A percentile compares a stretch with the other conserved stretches of the same genome.
Evolutionary conservation across 306 rosid species (phyloP).

Genomic region (Dalbergia oliveri): DNA sequence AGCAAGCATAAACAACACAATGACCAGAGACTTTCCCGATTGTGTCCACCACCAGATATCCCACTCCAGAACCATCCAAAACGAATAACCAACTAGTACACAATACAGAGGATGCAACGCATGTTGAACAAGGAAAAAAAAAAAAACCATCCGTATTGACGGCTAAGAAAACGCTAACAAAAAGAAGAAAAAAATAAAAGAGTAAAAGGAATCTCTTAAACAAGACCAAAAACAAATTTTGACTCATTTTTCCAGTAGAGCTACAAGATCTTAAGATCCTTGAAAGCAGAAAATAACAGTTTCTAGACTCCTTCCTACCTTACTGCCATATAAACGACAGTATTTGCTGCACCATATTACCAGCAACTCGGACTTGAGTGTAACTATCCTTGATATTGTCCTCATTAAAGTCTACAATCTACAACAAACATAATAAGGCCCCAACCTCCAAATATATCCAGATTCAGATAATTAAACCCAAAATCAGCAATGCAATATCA

Average conservation of each 20-base stretch:
- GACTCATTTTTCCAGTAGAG: neutral
- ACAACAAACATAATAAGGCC: neutral
- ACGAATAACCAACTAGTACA: neutral
- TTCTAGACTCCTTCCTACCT: conserved; percentile 2
- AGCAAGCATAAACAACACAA: too few relatives aligned
- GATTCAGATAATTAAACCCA: neutral
- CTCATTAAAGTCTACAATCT: neutral
- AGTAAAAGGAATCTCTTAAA: neutral
- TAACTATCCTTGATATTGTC: neutral
- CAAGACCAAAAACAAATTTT: neutral
- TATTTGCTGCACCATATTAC: neutral
- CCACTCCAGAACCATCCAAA: neutral
- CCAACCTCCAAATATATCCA: neutral
- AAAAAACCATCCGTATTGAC: neutral
- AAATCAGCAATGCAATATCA: neutral
- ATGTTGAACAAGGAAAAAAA: neutral
- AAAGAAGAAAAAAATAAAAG: neutral
- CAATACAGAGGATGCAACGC: too few relatives aligned
- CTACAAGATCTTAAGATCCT: conserved; percentile 5
- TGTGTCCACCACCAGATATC: too few relatives aligned
- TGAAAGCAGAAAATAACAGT: neutral
- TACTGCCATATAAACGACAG: neutral
- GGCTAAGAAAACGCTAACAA: neutral
- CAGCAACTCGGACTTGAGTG: neutral
- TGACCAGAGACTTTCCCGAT: too few relatives aligned